Evolutionary conservation across 2,329 filamentous ascomycete species (phyloP), one percentile per base, ranked within the genome.

Genomic region (Pseudonectria foliicola): DNA sequence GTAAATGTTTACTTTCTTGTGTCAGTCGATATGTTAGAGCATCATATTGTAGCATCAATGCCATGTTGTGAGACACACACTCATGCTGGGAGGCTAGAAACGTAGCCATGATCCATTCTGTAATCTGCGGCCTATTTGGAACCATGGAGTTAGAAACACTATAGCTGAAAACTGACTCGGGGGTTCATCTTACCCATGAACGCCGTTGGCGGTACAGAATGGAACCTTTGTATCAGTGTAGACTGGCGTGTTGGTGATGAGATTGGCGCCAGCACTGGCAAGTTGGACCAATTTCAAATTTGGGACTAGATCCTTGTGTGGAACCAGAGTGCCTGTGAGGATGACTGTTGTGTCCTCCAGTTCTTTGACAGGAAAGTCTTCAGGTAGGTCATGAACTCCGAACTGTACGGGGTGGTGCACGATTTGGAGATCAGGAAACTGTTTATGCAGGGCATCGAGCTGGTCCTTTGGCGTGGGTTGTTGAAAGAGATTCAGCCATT

Each of bases 101-200:
- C 0, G 70, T 75, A 14, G 60, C 53, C 15, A 75, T 65, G 6
- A 76, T 62, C 73, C 73, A 77, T 52, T 77, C 73, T 0, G 71
- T 57, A 40, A 76, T 77, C 45, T 75, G 72, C 3, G 72, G 71
- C 2, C 71, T 74, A n/a, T n/a, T n/a, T n/a, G n/a, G n/a, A n/a
- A n/a, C n/a, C n/a, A n/a, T n/a, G n/a, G n/a, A n/a, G n/a, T n/a
- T n/a, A n/a, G n/a, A n/a, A n/a, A n/a, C n/a, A n/a, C n/a, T n/a
- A n/a, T n/a, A n/a, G n/a, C n/a, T n/a, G n/a, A n/a, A n/a, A n/a
- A n/a, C n/a, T n/a, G n/a, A n/a, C n/a, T n/a, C n/a, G n/a, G n/a
- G n/a, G n/a, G n/a, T n/a, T n/a, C n/a, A n/a, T n/a, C 65, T 51
- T 41, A 73, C 71, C 70, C 71, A 27, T 75, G 71, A n/a, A 77